These are phyloP conservation scores for Saturnispora halmiae DNA, from an alignment of 805 yeast genomes.

Conservation along the genomic window DNA sequence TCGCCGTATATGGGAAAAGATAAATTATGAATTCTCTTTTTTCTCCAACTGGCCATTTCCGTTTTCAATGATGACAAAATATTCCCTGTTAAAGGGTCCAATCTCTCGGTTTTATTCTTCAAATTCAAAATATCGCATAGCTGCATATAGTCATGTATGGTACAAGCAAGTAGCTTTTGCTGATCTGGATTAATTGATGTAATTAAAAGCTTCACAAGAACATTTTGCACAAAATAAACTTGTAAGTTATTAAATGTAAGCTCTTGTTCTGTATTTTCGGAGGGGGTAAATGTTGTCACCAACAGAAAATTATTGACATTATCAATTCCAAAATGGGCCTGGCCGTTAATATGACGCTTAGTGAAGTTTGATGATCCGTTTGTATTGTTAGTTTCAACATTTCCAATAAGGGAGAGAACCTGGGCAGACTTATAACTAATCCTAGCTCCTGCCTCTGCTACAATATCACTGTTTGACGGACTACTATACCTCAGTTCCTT, in stretches of 20 bases:
- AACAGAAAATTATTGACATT: slow-evolving; percentile 13
- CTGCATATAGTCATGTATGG: slow-evolving; percentile 79
- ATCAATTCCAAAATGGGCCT: slow-evolving; percentile 4
- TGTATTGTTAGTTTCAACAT: slow-evolving; percentile 38
- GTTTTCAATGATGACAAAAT: slow-evolving; percentile 62
- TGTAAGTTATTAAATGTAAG: slow-evolving; percentile 54
- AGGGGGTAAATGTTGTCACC: slow-evolving; percentile 30
- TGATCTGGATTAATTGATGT: slow-evolving; percentile 81
- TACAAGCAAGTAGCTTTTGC: slow-evolving; percentile 76
- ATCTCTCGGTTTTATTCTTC: slow-evolving; percentile 27
- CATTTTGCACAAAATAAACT: slow-evolving; percentile 51
- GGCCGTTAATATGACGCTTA: neutral
- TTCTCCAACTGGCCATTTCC: slow-evolving; percentile 50
- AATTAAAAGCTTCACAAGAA: slow-evolving; percentile 78
- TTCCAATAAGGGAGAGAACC: slow-evolving; percentile 70
- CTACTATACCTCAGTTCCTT: slow-evolving; percentile 32
- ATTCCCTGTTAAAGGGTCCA: slow-evolving; percentile 58
- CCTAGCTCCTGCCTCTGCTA: slow-evolving; percentile 19
- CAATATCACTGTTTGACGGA: slow-evolving; percentile 7
- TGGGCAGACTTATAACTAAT: slow-evolving; percentile 55
- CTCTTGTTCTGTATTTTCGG: slow-evolving; percentile 54
- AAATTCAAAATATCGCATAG: slow-evolving; percentile 37
- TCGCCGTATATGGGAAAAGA: slow-evolving; percentile 57
- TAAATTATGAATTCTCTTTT: slow-evolving; percentile 37
- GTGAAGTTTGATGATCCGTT: neutral